Evolutionary conservation across 2,329 filamentous ascomycete species (phyloP), one percentile per base, ranked within the genome.

Genomic region (Fusarium sp.): DNA sequence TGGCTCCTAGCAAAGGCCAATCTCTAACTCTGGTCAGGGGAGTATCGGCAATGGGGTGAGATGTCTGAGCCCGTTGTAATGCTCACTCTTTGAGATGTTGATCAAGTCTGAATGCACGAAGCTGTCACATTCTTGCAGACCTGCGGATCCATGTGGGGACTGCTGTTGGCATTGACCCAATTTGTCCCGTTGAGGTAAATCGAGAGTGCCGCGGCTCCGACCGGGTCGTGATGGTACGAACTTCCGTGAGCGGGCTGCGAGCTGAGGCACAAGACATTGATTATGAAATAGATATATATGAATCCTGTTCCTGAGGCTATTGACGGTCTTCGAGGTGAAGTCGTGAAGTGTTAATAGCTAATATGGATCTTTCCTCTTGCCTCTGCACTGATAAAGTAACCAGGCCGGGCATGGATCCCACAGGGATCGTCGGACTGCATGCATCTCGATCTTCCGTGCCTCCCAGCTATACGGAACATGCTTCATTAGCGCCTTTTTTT

Each of bases 391-490:
- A 48, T 53, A 26, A 47, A 60, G 53, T 28, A 56, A 53, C 32
- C 45, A 47, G 42, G 42, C 50, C 39, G 26, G 63, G 57, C 61
- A 45, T 67, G 75, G 69, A 57, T 64, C 62, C 41, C 41, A 53
- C 58, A 44, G 56, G 48, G 71, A 74, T 74, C 71, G 63, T 65
- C 63, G 24, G 68, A 63, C 51, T 73, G 69, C 68, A 66, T 77
- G 57, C 66, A 78, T 74, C 57, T 69, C 70, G 72, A 75, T 77
- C 65, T 73, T 55, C 56, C 66, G 69, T 63, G 59, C 61, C 74
- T 75, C 57, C 60, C 69, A 66, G 66, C 70, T 78, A 75, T 68
- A 77, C 76, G 72, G 74, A 56, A 67, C 74, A 66, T 78, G 76
- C 76, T 68, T 72, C 64, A 68, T 38, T 77, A 77, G 75, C 60